Conservation (phyloP, 306 rosid genomes). For the Castanea crenata region DNA sequence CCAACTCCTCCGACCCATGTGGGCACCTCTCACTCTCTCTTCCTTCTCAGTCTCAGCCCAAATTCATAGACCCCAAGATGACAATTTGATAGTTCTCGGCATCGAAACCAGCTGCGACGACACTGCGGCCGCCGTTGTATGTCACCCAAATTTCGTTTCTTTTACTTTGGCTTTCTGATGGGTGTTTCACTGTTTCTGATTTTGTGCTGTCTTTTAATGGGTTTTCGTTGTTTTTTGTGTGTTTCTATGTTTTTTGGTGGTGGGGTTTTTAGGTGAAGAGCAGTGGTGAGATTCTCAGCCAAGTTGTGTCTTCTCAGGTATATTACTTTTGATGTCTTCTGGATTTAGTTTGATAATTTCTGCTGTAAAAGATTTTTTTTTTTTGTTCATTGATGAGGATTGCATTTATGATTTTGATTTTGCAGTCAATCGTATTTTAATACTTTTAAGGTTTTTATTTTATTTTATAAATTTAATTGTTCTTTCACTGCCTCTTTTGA, state of each 20-base stretch:
- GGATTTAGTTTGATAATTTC: background rate
- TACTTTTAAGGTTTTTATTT: background rate
- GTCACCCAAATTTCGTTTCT: constrained; percentile 9
- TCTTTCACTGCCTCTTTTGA: background rate
- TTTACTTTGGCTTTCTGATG: background rate
- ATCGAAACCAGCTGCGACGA: constrained; percentile 99
- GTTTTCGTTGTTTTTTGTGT: constrained; percentile 2
- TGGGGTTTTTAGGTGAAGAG: constrained; percentile 60
- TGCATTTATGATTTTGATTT: background rate
- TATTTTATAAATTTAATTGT: too few relatives aligned
- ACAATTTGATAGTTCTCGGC: constrained; percentile 64
- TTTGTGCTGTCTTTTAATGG: constrained; percentile 2
- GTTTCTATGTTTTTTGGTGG: background rate
- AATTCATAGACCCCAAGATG: constrained; percentile 29
- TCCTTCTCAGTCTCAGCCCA: constrained; percentile 13
- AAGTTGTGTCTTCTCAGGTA: constrained; percentile 94
- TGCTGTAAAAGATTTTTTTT: background rate
- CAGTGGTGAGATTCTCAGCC: constrained; percentile 85
- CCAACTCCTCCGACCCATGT: constrained; percentile 17
- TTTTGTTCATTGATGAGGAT: background rate
- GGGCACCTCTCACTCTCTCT: constrained; percentile 7
- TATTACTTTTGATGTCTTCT: background rate
- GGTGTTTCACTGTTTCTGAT: background rate
- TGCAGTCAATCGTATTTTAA: background rate
- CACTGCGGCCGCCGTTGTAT: constrained; percentile 90